phyloP scores from a whole-genome alignment of 495 filamentous ascomycete genomes.

The Beverwykella pulmonaria region DNA sequence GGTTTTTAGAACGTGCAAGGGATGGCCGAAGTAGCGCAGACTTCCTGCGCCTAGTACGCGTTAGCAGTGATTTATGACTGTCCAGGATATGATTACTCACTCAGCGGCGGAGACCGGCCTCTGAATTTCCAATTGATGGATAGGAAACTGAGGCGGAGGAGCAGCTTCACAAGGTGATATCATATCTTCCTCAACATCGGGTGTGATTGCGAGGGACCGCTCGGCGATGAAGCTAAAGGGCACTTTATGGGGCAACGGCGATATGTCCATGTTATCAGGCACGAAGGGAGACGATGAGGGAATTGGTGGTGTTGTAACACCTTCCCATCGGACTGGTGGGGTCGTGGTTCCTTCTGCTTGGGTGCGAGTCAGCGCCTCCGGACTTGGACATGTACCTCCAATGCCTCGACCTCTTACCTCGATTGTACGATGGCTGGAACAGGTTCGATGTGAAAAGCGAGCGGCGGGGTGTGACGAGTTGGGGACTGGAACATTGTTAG shows the following conservation, averaged over 20 bases:
- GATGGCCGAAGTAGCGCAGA: slow-evolving; percentile 63
- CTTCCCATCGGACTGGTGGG: slow-evolving; percentile 72
- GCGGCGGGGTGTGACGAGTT: slow-evolving; percentile 86
- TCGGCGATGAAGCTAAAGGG: slow-evolving; percentile 61
- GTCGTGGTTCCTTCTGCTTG: slow-evolving; percentile 70
- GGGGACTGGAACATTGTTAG: slow-evolving; percentile 64
- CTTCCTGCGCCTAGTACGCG: slow-evolving; percentile 56
- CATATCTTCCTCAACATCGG: slow-evolving; percentile 49
- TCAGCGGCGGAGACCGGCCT: slow-evolving; percentile 41
- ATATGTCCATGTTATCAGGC: slow-evolving; percentile 91
- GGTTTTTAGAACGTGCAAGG: slow-evolving; percentile 61
- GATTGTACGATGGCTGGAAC: slow-evolving; percentile 65
- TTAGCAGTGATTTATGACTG: slow-evolving; percentile 6
- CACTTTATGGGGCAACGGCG: slow-evolving; percentile 87
- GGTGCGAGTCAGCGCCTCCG: slow-evolving; percentile 22
- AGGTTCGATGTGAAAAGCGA: slow-evolving; percentile 87
- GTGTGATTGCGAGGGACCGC: slow-evolving; percentile 67
- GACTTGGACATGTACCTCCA: neutral
- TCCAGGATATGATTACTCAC: slow-evolving; percentile 33
- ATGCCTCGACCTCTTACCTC: slow-evolving; percentile 61
- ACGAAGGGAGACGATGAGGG: slow-evolving; percentile 79
- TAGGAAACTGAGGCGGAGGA: slow-evolving; percentile 14
- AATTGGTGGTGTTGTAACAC: slow-evolving; percentile 79
- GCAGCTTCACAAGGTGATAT: slow-evolving; percentile 38
- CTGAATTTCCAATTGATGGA: slow-evolving; percentile 26